A percentile compares a stretch with the other conserved stretches of the same genome.
These are phyloP conservation scores for Yamagishiella unicocca DNA, from an alignment of 139 green algal species.

Conservation along the genomic window DNA sequence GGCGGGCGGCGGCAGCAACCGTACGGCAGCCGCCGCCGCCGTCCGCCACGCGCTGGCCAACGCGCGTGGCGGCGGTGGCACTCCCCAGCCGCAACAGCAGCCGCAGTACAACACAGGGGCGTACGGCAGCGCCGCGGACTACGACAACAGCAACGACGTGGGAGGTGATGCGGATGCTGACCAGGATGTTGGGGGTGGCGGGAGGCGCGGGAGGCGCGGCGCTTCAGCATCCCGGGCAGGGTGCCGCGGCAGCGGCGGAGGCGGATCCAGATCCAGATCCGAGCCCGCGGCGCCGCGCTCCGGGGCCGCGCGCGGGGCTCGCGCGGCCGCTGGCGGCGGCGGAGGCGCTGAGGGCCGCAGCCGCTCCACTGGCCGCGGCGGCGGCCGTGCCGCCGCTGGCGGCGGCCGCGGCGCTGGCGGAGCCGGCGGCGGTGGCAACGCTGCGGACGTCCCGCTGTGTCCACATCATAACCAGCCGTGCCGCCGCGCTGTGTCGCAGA, in stretches of 20 bases:
- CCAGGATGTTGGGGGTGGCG: not conserved
- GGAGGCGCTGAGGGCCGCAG: not conserved
- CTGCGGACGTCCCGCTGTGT: constrained; percentile 34
- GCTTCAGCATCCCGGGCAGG: not conserved
- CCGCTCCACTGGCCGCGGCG: not conserved
- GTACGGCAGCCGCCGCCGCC: not conserved
- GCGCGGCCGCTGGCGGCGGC: not conserved
- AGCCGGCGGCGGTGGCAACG: not conserved
- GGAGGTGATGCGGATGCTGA: not conserved
- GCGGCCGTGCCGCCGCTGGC: not conserved
- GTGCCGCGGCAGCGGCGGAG: not conserved
- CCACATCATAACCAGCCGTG: constrained; percentile 46
- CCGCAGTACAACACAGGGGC: not conserved
- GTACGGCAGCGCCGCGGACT: not conserved
- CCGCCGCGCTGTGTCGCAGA: constrained; percentile 33
- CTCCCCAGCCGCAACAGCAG: not conserved
- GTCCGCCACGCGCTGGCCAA: constrained; percentile 16
- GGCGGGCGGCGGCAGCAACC: constrained; percentile 10
- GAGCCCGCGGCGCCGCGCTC: not conserved
- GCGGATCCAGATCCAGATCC: not conserved
- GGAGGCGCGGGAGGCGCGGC: not conserved
- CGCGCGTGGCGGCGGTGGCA: not conserved
- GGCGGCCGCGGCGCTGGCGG: not conserved
- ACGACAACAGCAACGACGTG: not conserved
- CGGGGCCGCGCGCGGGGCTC: not conserved